Conservation (phyloP, 345 rosid species). For the Camelina laxa region DNA sequence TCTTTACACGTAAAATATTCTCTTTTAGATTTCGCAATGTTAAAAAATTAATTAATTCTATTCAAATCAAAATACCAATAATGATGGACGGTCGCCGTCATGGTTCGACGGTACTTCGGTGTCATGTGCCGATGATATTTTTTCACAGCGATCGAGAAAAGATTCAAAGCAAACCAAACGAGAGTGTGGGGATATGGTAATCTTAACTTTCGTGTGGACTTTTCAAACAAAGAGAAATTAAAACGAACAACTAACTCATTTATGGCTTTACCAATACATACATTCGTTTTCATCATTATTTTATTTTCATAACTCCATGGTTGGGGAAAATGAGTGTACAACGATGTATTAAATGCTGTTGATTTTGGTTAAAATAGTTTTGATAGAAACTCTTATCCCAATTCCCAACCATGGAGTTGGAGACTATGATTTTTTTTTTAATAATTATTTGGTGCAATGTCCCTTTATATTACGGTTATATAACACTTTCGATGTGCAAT, state of each 20-base stretch:
- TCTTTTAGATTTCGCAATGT: neutral
- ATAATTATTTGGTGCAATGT: neutral
- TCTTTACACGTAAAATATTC: neutral
- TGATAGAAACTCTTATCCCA: neutral
- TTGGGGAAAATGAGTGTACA: constrained; percentile 20
- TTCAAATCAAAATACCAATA: constrained; percentile 1
- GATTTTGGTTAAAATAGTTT: constrained; percentile 2
- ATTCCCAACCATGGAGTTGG: neutral
- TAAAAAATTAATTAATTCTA: neutral
- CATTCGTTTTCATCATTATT: constrained; percentile 16
- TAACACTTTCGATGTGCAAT: too few relatives aligned
- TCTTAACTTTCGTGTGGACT: constrained; percentile 40
- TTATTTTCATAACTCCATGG: neutral
- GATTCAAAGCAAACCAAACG: constrained; percentile 25
- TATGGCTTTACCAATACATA: constrained; percentile 6
- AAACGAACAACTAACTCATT: constrained; percentile 41
- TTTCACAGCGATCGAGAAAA: constrained; percentile 31
- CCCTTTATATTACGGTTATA: too few relatives aligned
- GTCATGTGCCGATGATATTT: constrained; percentile 24
- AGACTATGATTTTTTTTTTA: too few relatives aligned
- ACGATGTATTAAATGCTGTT: constrained; percentile 28
- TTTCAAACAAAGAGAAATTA: constrained; percentile 21
- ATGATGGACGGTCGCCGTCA: constrained; percentile 27
- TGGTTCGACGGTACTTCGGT: constrained; percentile 26
- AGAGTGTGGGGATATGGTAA: neutral